These are phyloP conservation scores for Pterocarpus santalinus DNA, from an alignment of 306 rosid genomes.

Conservation along the genomic window DNA sequence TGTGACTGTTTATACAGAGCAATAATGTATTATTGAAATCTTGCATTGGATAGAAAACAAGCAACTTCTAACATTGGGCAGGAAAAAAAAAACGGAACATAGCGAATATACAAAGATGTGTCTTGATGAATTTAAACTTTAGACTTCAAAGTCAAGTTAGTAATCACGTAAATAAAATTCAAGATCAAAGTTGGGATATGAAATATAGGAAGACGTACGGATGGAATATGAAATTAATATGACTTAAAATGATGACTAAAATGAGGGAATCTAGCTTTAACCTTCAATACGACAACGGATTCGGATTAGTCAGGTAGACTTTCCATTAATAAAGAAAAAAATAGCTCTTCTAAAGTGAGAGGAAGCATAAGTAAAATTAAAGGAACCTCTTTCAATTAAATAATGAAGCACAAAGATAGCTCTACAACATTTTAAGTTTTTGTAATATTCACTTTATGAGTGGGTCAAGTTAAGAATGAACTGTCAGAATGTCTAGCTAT, in stretches of 20 bases:
- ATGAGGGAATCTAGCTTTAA: constrained; percentile 40
- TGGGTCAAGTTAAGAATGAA: constrained; percentile 66
- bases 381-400: constrained; percentile 47
- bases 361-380: constrained; percentile 52
- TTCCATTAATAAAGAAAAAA: constrained; percentile 49
- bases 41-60: neutral
- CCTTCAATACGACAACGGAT: constrained; percentile 25
- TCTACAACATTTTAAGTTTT: constrained; percentile 18
- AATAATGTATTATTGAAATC: neutral
- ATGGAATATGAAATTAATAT: neutral
- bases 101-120: neutral
- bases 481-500: constrained; percentile 17
- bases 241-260: constrained; percentile 7
- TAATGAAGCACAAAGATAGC: neutral
- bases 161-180: neutral
- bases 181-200: neutral
- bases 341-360: constrained; percentile 5
- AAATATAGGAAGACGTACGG: neutral
- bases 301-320: constrained; percentile 50
- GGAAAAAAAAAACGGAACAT: neutral
- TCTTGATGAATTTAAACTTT: constrained; percentile 13
- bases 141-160: neutral
- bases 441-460: constrained; percentile 56
- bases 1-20: too few species aligned
- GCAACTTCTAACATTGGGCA: neutral